A percentile compares a stretch with the other conserved stretches of the same genome.
Conservation (phyloP, 257 asterid genomes). For the Oldenlandia corymbosa region DNA sequence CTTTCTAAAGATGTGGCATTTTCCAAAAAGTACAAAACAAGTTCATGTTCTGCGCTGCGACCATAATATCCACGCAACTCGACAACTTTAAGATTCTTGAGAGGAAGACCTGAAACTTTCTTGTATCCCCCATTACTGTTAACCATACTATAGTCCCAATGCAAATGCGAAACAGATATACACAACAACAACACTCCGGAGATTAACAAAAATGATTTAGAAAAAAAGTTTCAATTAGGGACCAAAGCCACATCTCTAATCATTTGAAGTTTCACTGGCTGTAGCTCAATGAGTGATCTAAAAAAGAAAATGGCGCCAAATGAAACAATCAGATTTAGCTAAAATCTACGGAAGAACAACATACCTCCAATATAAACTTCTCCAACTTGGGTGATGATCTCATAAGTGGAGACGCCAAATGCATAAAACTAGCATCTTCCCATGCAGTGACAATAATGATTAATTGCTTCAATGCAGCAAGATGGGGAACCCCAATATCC, state of each 20-base stretch:
- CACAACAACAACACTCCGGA: too few species aligned
- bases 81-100: slow-evolving; percentile 3
- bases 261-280: too few species aligned
- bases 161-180: neutral
- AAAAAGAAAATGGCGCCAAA: neutral
- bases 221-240: too few species aligned
- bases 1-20: neutral
- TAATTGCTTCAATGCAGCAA: neutral
- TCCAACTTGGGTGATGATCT: too few species aligned
- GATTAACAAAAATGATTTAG: too few species aligned
- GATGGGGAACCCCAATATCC: neutral
- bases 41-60: neutral
- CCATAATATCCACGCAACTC: slow-evolving; percentile 5
- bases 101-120: neutral
- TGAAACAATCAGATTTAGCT: neutral
- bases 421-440: too few species aligned
- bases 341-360: too few species aligned
- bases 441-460: neutral
- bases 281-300: too few species aligned
- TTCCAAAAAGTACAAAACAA: slow-evolving; percentile 1
- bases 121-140: neutral
- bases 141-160: neutral
- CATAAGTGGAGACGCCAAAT: too few species aligned
- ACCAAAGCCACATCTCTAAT: too few species aligned
- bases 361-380: too few species aligned